Evolutionary conservation across 768 basidiomycete genomes (phyloP), one percentile per base, ranked within the genome.

Genomic region (Pisolithus microcarpus): DNA sequence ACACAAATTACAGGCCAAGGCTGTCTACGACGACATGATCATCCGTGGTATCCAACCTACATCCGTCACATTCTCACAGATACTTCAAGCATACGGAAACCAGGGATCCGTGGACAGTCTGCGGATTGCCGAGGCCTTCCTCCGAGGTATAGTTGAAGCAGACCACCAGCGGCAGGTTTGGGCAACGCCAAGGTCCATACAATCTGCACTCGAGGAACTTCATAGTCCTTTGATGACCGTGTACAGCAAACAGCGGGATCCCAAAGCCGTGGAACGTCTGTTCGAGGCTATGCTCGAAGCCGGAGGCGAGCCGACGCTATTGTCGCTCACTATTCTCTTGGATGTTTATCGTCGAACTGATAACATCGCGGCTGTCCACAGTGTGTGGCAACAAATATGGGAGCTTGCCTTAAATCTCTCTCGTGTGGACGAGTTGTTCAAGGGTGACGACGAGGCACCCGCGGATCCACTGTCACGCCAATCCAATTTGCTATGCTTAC

Each of bases 1-100:
- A 4, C 69, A 85, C 30, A 72, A 70, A 47, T 56, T 60, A 5
- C 70, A 70, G 42, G 91, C 92, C 2, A 81, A 74, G 69, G 73
- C 65, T 16, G 72, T 88, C 5, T 85, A 87, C 60, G 77, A 84
- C 21, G 79, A 85, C 45, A 95, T 98, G 84, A 61, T 70, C 16
- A 59, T 66, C 2, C 76, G 80, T 1, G 82, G 81, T 1, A 75
- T 96, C 19, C 61, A 77, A 42, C 90, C 87, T 5, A 80, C 74
- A 7, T 77, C 87, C 1, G 66, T 84, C 51, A 88, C 87, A 0
- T 90, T 82, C 62, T 74, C 71, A 23, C 71, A 80, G 38, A 81
- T 97, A 52, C 65, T 96, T 48, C 69, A 70, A 43, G 74, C 84
- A 16, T 87, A 85, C 57, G 73, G 74, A 1, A 72, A 74, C 21